Base-by-base conservation (phyloP, 441 rosid species). In the Hypseocharis bilobata region DNA sequence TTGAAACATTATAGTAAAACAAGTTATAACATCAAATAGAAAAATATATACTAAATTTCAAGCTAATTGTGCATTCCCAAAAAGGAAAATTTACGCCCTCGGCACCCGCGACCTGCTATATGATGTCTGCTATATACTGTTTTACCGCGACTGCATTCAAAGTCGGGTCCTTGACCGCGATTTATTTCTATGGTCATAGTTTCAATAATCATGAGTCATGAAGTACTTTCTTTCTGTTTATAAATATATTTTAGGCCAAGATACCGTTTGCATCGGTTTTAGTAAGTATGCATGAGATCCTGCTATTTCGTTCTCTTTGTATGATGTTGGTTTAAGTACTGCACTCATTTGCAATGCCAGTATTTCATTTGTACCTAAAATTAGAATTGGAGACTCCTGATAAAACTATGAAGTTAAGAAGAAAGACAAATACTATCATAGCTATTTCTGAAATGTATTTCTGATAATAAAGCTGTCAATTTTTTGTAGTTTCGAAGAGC, bases 401-500 rank as follows among this genome's bases (percentile, higher is more conserved):
- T 2, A 2, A 30, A 30, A 2, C 36, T 30, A n/a, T n/a, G n/a
- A 20, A 49, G 25, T 20, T 19, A 19, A 49, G 55, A 47, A 47
- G 23, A 49, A 49, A 49, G 55, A 49, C 55, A 17, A 19, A 13
- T 19, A 49, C 3, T 49, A 16, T 29, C 11, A 4, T 8, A 7
- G 8, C n/a, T 40, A 8, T 63, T 52, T 30, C 38, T 36, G 25
- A 17, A 56, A 30, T 29, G 60, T 58, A 17, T 62, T 54, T 36
- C n/a, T 62, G 62, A 71, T 45, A 10, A 20, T 27, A 20, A 51
- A 65, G 51, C 40, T 67, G 23, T 8, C 2, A 19, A 29, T 45
- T 4, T 62, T 70, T 77, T 62, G 64, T 83, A 93, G 99, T 84
- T 93, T 93, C 19, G 93, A 93, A 80, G 96, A 91, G 80, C 89